Evolutionary conservation across 352 stramenopile species (phyloP), one percentile per base, ranked within the genome.

Genomic region (Blastocystis sp.): DNA sequence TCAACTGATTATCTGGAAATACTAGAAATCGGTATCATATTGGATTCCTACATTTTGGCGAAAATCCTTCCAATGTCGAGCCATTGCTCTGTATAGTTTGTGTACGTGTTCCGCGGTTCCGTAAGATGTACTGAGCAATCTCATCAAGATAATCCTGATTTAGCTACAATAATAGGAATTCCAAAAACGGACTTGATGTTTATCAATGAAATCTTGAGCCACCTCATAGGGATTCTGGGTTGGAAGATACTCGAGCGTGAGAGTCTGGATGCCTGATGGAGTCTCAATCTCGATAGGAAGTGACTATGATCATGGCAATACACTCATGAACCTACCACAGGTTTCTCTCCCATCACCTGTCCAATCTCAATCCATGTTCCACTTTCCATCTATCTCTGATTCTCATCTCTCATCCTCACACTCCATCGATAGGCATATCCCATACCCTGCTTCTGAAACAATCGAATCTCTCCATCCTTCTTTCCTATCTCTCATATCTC

Each of bases 121-220:
- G 29, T 12, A 83, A 65, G 11, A 83, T 65, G 21, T 83, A 83
- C 7, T 65, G 49, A 19, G 71, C 71, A 35, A 83, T 83, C 4
- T 83, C 71, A 42, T 83, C 71, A 16, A 83, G 46, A 63, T 83
- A 65, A 56, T 66, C 71, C 54, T 83, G 71, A 19, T 66, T 42
- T 37, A 83, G 29, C 71, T 83, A 65, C 2, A 21, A 19, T 66
- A 16, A 65, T 24, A n/a, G 27, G 29, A 12, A 32, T 35, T 27
- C 32, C 1, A 49, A 51, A 43, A 16, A n/a, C 9, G 5, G 21
- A 83, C 71, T 24, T 49, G 42, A 42, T 83, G 42, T 4, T 32
- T 24, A 29, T 83, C 71, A 43, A 83, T 83, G 71, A 83, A 83
- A 21, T 42, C 14, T 56, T 83, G 71, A 29, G 71, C 71, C 1